Conservation (phyloP, 768 basidiomycete genomes). For the Russula ochroleuca region DNA sequence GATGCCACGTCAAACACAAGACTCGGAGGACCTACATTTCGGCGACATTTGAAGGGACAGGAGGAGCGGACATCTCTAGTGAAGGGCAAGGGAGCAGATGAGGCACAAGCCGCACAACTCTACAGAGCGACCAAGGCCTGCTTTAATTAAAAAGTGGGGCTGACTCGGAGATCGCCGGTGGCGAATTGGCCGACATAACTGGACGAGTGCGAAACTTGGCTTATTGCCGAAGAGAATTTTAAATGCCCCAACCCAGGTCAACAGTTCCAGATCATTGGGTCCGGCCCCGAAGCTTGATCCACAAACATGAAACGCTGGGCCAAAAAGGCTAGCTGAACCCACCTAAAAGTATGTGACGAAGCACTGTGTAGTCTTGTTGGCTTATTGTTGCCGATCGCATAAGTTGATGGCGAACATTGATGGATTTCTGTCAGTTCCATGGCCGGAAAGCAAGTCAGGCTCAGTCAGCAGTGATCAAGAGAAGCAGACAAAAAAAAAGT, state of each 20-base stretch:
- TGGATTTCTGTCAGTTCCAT: background rate
- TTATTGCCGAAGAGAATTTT: background rate
- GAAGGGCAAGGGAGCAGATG: background rate
- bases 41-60: background rate
- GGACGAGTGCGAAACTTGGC: background rate
- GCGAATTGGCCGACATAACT: background rate
- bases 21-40: constrained; percentile 13
- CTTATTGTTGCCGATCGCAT: background rate
- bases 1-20: too few relatives aligned
- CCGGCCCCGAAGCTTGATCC: background rate
- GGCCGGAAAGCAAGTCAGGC: background rate
- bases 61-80: constrained; percentile 1
- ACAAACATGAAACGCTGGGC: background rate
- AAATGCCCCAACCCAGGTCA: background rate
- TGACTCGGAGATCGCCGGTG: too few relatives aligned
- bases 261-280: background rate
- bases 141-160: background rate
- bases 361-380: background rate
- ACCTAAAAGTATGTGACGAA: background rate
- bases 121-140: too few relatives aligned
- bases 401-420: background rate
- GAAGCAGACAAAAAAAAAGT: background rate
- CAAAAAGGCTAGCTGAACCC: background rate
- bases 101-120: background rate
- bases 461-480: background rate